Evolutionary conservation across 768 basidiomycete species (phyloP), one percentile per base, ranked within the genome.

Genomic region (Lyophyllum shimeji): DNA sequence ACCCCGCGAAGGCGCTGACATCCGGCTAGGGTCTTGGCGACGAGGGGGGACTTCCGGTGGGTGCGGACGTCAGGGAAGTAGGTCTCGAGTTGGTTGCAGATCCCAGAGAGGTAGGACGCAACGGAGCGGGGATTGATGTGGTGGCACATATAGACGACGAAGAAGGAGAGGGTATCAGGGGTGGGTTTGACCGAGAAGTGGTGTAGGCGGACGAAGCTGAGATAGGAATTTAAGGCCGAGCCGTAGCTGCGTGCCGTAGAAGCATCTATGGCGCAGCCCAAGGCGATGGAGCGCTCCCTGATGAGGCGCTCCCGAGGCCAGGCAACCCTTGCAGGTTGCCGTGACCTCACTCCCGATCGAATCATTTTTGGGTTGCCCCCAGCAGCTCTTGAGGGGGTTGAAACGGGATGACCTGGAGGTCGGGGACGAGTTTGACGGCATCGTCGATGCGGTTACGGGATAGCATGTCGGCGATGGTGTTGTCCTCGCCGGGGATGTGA

Each of bases 71-170:
- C 13, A 0, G 75, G 74, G 59, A 63, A 79, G 24, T 58, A 59
- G 0, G 60, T 27, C 51, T 75, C 67, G 6, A 76, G 67, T 45
- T 68, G 63, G 27, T 67, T 67, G 53, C 67, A 67, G 15, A 76
- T 73, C 8, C 75, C 74, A 0, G 73, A 72, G 2, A 79, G 63
- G 59, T 78, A 77, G 1, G 66, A 49, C 45, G 46, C 50, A n/a
- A 76, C 69, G 0, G 73, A 74, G 5, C 54, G 34, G 0, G 76
- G 74, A 29, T 71, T 59, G 46, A 78, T 75, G 52, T 73, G 69
- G 25, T 63, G 60, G 2, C 55, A 71, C 68, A 73, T 74, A 60
- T 62, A 77, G 0, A 69, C 68, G 1, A 64, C 60, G 56, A 59
- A 79, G 24, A 72, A 69, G 15, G 67, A 67, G 1, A 80, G 61